These are phyloP conservation scores for Phyllosticta capitalensis DNA, from an alignment of 2,329 filamentous ascomycete species.

Conservation along the genomic window DNA sequence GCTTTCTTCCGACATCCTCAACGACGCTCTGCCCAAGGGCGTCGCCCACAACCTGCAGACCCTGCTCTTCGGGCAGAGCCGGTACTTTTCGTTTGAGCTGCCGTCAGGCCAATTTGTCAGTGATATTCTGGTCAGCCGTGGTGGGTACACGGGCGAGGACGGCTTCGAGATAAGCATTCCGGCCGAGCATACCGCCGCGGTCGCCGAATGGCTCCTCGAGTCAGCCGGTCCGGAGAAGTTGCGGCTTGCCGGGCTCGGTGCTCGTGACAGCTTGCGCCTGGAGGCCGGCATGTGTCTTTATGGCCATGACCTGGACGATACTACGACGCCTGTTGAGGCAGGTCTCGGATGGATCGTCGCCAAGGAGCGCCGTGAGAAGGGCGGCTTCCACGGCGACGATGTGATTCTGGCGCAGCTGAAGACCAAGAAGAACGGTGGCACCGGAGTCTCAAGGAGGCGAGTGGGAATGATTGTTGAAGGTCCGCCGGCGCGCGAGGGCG, in stretches of 20 bases:
- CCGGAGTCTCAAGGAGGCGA: slow-evolving; percentile 60
- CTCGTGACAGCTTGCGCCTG: slow-evolving; percentile 81
- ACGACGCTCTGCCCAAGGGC: slow-evolving; percentile 47
- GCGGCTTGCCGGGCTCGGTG: slow-evolving; percentile 74
- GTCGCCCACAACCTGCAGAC: slow-evolving; percentile 45
- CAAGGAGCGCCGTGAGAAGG: slow-evolving; percentile 59
- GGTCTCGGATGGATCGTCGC: slow-evolving; percentile 73
- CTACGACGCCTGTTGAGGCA: slow-evolving; percentile 58
- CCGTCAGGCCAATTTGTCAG: slow-evolving; percentile 42
- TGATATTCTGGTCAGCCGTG: slow-evolving; percentile 66
- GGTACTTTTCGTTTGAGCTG: slow-evolving; percentile 53
- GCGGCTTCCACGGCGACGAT: slow-evolving; percentile 78
- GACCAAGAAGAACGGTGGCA: slow-evolving; percentile 60
- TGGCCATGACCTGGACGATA: slow-evolving; percentile 89
- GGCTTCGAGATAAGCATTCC: slow-evolving; percentile 93
- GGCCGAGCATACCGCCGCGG: slow-evolving; percentile 50
- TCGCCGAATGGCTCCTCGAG: slow-evolving; percentile 61
- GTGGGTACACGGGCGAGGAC: slow-evolving; percentile 95
- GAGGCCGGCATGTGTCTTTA: slow-evolving; percentile 99
- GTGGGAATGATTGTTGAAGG: slow-evolving; percentile 77
- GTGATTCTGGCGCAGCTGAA: slow-evolving; percentile 69
- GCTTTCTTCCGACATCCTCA: slow-evolving; percentile 59
- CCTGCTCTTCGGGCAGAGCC: slow-evolving; percentile 74
- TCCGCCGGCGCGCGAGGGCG: slow-evolving; percentile 82
- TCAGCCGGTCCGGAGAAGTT: slow-evolving; percentile 51